Evolutionary conservation across 2,329 filamentous ascomycete genomes (phyloP).

Genomic region (Sclerotinia subarctica): DNA sequence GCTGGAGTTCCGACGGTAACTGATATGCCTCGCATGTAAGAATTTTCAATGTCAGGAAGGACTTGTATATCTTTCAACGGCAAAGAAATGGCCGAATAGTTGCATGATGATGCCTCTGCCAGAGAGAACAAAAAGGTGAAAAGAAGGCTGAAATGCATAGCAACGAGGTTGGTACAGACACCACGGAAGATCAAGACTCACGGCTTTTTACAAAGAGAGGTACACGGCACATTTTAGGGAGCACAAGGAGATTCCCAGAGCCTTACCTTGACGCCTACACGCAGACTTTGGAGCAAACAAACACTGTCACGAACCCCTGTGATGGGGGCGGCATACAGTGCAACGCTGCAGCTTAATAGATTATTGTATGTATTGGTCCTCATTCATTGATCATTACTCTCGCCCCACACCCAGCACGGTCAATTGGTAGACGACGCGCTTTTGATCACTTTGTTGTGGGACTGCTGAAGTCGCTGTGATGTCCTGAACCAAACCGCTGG

Average conservation of each 20-base stretch:
- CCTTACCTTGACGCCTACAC: not conserved
- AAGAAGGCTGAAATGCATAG: not conserved
- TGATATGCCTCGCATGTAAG: not conserved
- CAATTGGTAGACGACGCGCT: not conserved
- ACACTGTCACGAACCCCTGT: not conserved
- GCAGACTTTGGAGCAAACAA: not conserved
- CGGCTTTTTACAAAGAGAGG: not conserved
- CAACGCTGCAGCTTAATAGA: not conserved
- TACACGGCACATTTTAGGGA: not conserved
- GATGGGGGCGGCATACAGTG: not conserved
- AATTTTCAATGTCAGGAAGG: not conserved
- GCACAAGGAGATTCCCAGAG: not conserved
- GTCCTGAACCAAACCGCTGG: not conserved
- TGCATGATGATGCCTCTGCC: not conserved
- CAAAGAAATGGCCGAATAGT: conserved; percentile 6
- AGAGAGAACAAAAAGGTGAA: not conserved
- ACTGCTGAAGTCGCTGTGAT: not conserved
- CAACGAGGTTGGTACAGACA: too few relatives aligned
- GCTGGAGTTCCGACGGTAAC: not conserved
- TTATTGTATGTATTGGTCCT: not conserved
- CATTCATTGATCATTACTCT: not conserved
- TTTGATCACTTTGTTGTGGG: not conserved
- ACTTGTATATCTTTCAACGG: conserved; percentile 5
- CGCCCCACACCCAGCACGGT: not conserved
- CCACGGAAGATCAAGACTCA: not conserved